Evolutionary conservation across 495 filamentous ascomycete species (phyloP), one percentile per base, ranked within the genome.

Genomic region (Penicillium arizonense): DNA sequence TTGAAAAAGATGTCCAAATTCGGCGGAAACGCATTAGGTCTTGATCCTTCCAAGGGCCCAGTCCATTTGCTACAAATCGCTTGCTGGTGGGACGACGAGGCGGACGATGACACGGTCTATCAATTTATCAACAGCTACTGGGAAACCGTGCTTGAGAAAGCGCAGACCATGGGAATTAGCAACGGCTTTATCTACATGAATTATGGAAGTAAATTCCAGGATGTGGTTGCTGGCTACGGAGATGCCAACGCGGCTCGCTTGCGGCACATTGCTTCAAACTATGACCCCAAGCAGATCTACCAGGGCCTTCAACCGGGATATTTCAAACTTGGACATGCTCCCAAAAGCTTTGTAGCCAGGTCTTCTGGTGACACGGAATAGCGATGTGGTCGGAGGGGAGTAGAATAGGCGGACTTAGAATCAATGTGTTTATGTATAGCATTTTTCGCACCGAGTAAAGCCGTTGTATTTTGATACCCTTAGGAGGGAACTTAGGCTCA

Each of bases 161-260:
- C 82, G 1, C 67, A 76, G 50, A 56, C 49, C 13, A 56, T 73
- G 42, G 69, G 70, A 0, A 14, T 80, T 23, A 60, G 69, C 35
- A 63, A 82, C 44, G 68, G 76, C 26, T 88, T 79, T 47, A 58
- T 86, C 28, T 87, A 87, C 55, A 73, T 82, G 54, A 82, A 83
- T 50, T 78, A 78, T 43, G 75, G 72, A 1, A 61, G 64, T 21
- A 50, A 59, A 56, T 66, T 60, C 37, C 69, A 75, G 44, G 60
- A 68, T 48, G 69, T 73, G 5, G 65, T 81, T 47, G 56, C 52
- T 12, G 61, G 68, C 11, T 79, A 76, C 45, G 72, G 72, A 0
- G 49, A 42, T n/a, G 52, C 50, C 7, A 77, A 76, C 43, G 48
- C 62, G 39, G 52, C 50, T 24, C 56, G 55, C 7, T 47, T 79